A percentile compares a stretch with the other conserved stretches of the same genome.
These are phyloP conservation scores for Magnusiomyces fungicola DNA, from an alignment of 1,139 yeast genomes.

Conservation along the genomic window DNA sequence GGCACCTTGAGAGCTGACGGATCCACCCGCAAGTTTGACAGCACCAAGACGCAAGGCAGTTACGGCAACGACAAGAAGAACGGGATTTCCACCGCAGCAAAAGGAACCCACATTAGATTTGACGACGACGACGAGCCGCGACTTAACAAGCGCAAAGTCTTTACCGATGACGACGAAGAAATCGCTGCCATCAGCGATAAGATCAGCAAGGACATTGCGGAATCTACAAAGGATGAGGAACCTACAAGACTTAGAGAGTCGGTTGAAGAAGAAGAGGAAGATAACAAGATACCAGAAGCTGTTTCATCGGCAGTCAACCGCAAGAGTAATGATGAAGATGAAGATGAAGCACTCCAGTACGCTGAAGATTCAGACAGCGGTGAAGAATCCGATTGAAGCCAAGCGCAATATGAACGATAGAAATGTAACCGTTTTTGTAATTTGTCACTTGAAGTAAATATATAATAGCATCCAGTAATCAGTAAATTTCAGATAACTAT, in stretches of 20 bases:
- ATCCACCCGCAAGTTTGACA: neutral
- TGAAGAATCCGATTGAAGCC: conserved; percentile 5
- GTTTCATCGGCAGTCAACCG: neutral
- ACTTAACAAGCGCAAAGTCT: neutral
- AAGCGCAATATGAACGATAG: too few species aligned
- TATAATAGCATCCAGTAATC: too few species aligned
- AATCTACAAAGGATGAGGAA: neutral
- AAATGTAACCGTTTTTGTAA: too few species aligned
- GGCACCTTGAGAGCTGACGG: conserved; percentile 37
- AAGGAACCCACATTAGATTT: conserved; percentile 7
- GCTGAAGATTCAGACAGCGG: conserved; percentile 5
- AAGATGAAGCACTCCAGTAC: neutral
- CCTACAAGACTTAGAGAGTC: conserved; percentile 20
- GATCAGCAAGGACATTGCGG: conserved; percentile 1
- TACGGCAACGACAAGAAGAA: neutral
- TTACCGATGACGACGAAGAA: neutral
- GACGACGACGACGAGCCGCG: conserved; percentile 4
- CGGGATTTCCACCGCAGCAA: neutral
- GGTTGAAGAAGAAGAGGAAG: neutral
- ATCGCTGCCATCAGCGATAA: neutral
- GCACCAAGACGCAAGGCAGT: neutral
- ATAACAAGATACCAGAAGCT: neutral
- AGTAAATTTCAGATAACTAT: too few species aligned
- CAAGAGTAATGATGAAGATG: too few species aligned
- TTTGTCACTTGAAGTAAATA: too few species aligned